Percentiles rank a stretch among this genome's conserved stretches.
Evolutionary conservation across 331 rosid genomes (phyloP).

Genomic region (Acacia concinna): DNA sequence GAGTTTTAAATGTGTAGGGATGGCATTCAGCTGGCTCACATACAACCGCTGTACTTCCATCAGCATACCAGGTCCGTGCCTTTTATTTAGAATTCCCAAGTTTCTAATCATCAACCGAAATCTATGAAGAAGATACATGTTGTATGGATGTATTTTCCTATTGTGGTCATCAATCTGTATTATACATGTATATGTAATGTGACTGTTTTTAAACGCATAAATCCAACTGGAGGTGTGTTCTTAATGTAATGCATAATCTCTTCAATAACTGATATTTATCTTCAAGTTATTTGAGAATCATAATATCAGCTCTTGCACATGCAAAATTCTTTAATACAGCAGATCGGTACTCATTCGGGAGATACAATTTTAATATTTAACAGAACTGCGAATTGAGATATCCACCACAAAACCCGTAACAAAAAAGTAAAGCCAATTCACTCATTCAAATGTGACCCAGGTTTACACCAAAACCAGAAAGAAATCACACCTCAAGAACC

Average conservation of each 20-base stretch:
- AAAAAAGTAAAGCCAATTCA: too few species aligned
- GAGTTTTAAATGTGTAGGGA: background rate
- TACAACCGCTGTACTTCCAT: constrained; percentile 17
- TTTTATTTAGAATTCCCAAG: constrained; percentile 10
- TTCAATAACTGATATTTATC: constrained; percentile 20
- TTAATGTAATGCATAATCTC: constrained; percentile 6
- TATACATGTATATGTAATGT: background rate
- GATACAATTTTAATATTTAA: constrained; percentile 18
- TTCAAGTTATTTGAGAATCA: constrained; percentile 8
- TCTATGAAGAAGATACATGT: background rate
- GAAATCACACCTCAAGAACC: background rate
- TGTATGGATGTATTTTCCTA: constrained; percentile 3
- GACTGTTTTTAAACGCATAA: background rate
- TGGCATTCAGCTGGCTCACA: background rate
- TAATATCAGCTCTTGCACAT: constrained; percentile 13
- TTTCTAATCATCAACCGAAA: constrained; percentile 27
- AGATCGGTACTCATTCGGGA: background rate
- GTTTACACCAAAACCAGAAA: constrained; percentile 2
- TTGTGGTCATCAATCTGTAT: background rate
- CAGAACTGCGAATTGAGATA: too few species aligned
- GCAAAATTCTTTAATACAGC: background rate
- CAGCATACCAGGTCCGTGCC: constrained; percentile 20
- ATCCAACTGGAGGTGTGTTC: constrained; percentile 8
- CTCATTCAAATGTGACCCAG: too few species aligned
- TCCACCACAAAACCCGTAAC: too few species aligned